These are phyloP conservation scores for Lentinula sp. DNA, from an alignment of 768 basidiomycete genomes.

Conservation along the genomic window DNA sequence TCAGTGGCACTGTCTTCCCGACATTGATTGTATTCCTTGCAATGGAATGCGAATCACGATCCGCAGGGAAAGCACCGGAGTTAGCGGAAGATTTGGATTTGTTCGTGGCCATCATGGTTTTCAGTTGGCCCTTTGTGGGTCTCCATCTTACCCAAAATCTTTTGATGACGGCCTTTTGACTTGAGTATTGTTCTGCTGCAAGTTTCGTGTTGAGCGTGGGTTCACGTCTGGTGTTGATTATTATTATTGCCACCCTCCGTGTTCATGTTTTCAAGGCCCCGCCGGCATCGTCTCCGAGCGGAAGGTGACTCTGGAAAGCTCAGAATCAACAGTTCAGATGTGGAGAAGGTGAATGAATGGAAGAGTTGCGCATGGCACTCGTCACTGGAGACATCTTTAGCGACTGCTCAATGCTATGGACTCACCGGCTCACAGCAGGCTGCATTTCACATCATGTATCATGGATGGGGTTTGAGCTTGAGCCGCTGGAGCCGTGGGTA, in stretches of 20 bases:
- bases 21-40: neutral
- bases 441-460: neutral
- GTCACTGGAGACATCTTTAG: neutral
- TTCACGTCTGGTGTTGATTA: neutral
- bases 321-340: neutral
- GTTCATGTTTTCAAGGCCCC: neutral
- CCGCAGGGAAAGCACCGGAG: neutral
- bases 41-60: neutral
- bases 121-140: neutral
- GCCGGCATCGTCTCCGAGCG: neutral
- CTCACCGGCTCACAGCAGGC: too few species aligned
- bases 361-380: neutral
- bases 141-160: neutral
- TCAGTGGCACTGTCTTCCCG: neutral
- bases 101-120: neutral
- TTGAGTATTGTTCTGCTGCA: neutral
- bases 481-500: slow-evolving; percentile 2
- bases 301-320: neutral
- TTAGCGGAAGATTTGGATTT: neutral
- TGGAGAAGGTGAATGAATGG: neutral
- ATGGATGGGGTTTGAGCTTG: neutral
- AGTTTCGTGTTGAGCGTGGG: neutral
- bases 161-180: neutral
- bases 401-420: too few species aligned
- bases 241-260: neutral